Conservation (phyloP, 257 asterid genomes). For the Nicotiana otophora region DNA sequence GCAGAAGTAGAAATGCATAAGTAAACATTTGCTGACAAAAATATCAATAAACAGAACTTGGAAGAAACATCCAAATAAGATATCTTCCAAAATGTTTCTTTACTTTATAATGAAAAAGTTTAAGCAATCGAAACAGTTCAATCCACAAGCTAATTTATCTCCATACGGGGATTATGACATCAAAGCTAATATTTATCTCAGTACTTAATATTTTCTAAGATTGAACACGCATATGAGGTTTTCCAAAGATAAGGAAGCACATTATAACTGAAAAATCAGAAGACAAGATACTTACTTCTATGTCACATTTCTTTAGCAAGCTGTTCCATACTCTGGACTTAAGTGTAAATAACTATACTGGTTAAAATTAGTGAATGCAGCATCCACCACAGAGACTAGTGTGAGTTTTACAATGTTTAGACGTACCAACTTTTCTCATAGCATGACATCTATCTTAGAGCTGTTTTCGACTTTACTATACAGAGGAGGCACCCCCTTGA, state of each 20-base stretch:
- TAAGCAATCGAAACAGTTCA: neutral
- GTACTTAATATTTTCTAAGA: no score
- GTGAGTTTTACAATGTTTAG: neutral
- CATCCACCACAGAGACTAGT: conserved; percentile 1
- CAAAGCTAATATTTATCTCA: neutral
- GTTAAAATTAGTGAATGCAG: neutral
- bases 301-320: neutral
- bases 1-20: neutral
- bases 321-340: neutral
- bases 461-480: neutral
- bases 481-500: neutral
- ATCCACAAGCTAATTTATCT: neutral
- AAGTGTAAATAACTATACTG: neutral
- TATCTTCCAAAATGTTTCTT: neutral
- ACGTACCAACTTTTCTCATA: neutral
- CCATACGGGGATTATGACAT: neutral
- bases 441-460: neutral
- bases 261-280: neutral
- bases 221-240: no score
- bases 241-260: neutral
- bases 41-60: neutral
- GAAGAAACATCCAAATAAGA: neutral
- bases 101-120: neutral
- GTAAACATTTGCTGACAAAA: neutral
- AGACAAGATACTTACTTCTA: neutral